Base-by-base conservation (phyloP, 2,329 filamentous ascomycete species). In the Fusarium verticillioides region DNA sequence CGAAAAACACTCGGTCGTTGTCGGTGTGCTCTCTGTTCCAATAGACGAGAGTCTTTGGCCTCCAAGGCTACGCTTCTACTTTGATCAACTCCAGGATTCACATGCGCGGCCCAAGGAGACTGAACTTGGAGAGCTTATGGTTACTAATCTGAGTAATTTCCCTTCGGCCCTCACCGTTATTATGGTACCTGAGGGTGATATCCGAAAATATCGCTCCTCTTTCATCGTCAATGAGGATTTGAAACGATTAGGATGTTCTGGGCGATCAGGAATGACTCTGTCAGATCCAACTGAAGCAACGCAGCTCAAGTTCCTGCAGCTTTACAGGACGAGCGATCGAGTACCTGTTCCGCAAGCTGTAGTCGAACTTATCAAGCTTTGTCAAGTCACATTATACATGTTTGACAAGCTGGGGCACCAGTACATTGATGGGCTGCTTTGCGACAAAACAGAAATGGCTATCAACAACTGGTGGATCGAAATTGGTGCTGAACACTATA, bases 401-500 rank as follows among this genome's bases (percentile, higher is more conserved):
- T 99, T 98, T 82, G 94, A 92, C 60, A 94, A 95, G 80, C 85
- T 98, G 10, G 92, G 94, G n/a, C 88, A 92, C 36, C 93, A 95
- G 73, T 98, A 97, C 80, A 93, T 94, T 12, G 96, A 99, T 78
- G 96, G 96, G 0, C 84, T 98, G 30, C 88, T 99, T 7, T 99
- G 96, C 81, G 96, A 99, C 83, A 87, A 96, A 47, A 98, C 96
- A 0, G 96, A 99, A 81, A 92, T 89, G 70, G 94, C 95, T 4
- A 91, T 98, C 76, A 92, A 92, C 70, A 94, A 98, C 81, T 99
- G 96, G 96, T 98, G 96, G 96, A 92, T 93, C 3, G 94, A 97
- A 78, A 92, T 98, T 67, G 96, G 96, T 4, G 92, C 92, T 1
- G 96, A 98, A 74, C 92, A 96, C 78, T 98, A 96, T 85, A 97